Evolutionary conservation across 2,329 filamentous ascomycete species (phyloP).

Genomic region (Diplodia seriata): DNA sequence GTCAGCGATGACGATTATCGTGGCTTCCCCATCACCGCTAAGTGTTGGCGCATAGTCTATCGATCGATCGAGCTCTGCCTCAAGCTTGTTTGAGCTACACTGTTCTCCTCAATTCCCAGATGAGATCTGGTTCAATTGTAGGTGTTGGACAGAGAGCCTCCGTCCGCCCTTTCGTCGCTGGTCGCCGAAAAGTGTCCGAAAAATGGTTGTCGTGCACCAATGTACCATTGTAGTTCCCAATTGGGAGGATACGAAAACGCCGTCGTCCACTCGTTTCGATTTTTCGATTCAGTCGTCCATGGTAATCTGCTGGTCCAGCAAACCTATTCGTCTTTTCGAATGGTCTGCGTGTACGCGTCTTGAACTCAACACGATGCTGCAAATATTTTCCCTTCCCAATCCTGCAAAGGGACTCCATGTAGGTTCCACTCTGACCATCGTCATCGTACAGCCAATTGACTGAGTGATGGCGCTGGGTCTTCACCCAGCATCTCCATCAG

Average conservation of each 20-base stretch:
- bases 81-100: neutral
- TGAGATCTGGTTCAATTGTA: neutral
- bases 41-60: neutral
- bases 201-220: neutral
- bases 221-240: neutral
- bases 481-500: conserved; percentile 5
- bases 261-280: neutral
- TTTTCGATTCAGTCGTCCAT: neutral
- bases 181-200: neutral
- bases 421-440: conserved; percentile 5
- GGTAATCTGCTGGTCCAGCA: neutral
- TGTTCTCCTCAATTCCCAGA: neutral
- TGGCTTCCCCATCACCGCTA: neutral
- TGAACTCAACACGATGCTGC: neutral
- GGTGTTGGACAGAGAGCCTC: neutral
- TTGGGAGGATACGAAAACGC: neutral
- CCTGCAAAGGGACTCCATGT: neutral
- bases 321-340: no score
- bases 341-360: no score
- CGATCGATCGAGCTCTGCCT: neutral
- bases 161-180: no score
- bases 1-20: neutral
- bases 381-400: neutral
- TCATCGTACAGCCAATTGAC: conserved; percentile 6
- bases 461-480: neutral